Conservation (phyloP, 495 filamentous ascomycete genomes). For the Aspergillus homomorphus region DNA sequence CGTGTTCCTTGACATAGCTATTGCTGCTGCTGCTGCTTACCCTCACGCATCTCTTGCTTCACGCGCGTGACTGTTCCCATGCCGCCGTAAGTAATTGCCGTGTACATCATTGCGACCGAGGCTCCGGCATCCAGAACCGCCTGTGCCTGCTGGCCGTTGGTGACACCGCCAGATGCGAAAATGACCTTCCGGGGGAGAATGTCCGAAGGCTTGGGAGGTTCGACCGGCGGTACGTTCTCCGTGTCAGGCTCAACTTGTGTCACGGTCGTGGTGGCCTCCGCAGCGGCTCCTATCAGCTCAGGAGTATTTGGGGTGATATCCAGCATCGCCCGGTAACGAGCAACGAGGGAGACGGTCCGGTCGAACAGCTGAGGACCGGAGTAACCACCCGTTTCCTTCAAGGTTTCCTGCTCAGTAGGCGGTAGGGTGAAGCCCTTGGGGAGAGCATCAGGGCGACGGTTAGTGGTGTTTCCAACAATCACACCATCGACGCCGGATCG, state of each 20-base stretch:
- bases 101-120: constrained; percentile 82
- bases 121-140: constrained; percentile 80
- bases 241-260: constrained; percentile 15
- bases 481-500: constrained; percentile 84
- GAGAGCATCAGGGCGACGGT: constrained; percentile 66
- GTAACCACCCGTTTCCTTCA: constrained; percentile 81
- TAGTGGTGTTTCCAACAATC: constrained; percentile 98
- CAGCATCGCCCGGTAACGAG: constrained; percentile 70
- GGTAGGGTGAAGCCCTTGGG: constrained; percentile 62
- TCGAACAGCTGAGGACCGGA: constrained; percentile 87
- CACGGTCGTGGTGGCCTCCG: constrained; percentile 10
- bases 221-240: constrained; percentile 17
- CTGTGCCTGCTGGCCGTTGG: constrained; percentile 74
- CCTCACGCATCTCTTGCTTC: constrained; percentile 77
- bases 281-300: constrained; percentile 13
- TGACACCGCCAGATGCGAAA: constrained; percentile 90
- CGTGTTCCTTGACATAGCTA: not conserved
- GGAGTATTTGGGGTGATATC: constrained; percentile 45
- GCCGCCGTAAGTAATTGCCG: constrained; percentile 78
- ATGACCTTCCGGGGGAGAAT: constrained; percentile 65
- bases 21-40: constrained; percentile 34
- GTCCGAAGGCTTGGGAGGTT: constrained; percentile 16
- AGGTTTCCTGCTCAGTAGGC: constrained; percentile 58
- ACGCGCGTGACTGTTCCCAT: constrained; percentile 81
- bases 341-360: constrained; percentile 69